phyloP scores from a whole-genome alignment of 345 rosid species.

The sweet orange (Citrus sinensis) region DVS_A1.0 CM039163.1:40958501-40959000 shows the following conservation, averaged over 20 bases:
- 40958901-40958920: background rate
- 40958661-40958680: no score
- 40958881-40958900: background rate
- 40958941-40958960: slow-evolving; percentile 41
- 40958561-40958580: no score
- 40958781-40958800: background rate
- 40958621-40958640: no score
- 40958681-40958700: background rate
- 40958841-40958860: no score
- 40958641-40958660: no score
- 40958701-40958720: background rate
- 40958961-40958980: slow-evolving; percentile 41
- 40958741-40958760: background rate
- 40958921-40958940: slow-evolving; percentile 25
- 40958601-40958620: no score
- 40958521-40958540: no score
- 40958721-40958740: background rate
- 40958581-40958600: no score
- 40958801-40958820: background rate
- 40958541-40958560: no score
- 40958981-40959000: slow-evolving; percentile 9
- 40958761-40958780: background rate
- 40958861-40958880: background rate
- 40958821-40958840: background rate
- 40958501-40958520: no score